These are phyloP conservation scores for Sugiyamaella smithiae DNA, from an alignment of 805 yeast genomes.

Conservation along the genomic window DNA sequence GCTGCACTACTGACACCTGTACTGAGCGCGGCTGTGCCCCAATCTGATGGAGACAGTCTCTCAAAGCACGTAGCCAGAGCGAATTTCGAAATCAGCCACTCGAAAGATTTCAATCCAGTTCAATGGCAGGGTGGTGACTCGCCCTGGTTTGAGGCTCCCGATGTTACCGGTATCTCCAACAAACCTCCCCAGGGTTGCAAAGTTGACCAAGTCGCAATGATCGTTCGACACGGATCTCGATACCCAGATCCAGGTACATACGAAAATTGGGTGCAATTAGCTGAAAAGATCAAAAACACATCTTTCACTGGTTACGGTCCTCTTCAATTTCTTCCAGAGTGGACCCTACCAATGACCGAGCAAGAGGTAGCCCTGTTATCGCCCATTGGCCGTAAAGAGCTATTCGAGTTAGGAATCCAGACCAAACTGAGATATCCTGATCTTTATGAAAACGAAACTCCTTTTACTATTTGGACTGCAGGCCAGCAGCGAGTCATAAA, in stretches of 20 bases:
- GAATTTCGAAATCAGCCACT: background rate
- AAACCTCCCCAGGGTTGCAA: slow-evolving; percentile 1
- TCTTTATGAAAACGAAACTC: slow-evolving; percentile 2
- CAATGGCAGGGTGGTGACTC: slow-evolving; percentile 6
- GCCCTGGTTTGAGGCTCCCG: slow-evolving; percentile 2
- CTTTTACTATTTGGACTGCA: background rate
- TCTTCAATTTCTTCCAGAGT: slow-evolving; percentile 19
- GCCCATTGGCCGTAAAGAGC: slow-evolving; percentile 1
- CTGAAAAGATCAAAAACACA: background rate
- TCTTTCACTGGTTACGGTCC: slow-evolving; percentile 1
- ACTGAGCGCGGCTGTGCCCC: background rate
- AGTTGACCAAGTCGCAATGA: slow-evolving; percentile 2
- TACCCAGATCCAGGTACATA: slow-evolving; percentile 2
- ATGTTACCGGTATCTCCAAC: slow-evolving; percentile 2
- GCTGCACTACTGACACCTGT: background rate
- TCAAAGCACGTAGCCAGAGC: background rate
- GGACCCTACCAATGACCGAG: slow-evolving; percentile 8
- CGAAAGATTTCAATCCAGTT: background rate
- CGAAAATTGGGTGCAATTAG: background rate
- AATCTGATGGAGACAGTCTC: background rate
- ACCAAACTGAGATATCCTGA: background rate
- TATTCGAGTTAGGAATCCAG: background rate
- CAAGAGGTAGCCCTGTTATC: background rate
- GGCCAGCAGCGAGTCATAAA: slow-evolving; percentile 17
- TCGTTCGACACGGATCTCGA: background rate